Evolutionary conservation across 2,329 filamentous ascomycete genomes (phyloP).

Genomic region (Neurospora crassa): DNA sequence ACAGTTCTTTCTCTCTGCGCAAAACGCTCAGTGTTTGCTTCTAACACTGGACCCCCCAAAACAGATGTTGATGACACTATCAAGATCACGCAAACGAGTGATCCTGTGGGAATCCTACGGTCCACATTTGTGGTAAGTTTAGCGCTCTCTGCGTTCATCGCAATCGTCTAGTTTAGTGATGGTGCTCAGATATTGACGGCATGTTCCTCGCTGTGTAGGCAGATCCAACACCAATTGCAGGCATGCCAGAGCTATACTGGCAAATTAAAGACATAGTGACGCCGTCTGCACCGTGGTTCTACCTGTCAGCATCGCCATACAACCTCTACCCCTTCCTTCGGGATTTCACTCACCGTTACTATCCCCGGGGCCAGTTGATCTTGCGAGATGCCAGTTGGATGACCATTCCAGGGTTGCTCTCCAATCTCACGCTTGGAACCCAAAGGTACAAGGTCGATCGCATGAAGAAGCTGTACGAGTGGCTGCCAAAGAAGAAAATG

Average conservation of each 20-base stretch:
- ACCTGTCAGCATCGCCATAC: constrained; percentile 88
- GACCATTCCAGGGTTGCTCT: constrained; percentile 70
- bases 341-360: constrained; percentile 61
- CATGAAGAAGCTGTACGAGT: constrained; percentile 66
- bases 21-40: not conserved
- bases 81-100: constrained; percentile 77
- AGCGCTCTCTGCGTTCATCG: not conserved
- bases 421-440: constrained; percentile 69
- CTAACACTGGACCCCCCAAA: constrained; percentile 10
- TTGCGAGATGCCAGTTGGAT: constrained; percentile 81
- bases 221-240: constrained; percentile 56
- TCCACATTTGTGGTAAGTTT: constrained; percentile 60
- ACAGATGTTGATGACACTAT: constrained; percentile 90
- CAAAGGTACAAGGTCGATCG: constrained; percentile 78
- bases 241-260: constrained; percentile 79
- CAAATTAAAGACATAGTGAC: constrained; percentile 47
- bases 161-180: not conserved
- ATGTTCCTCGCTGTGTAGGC: constrained; percentile 30
- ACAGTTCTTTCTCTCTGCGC: not conserved
- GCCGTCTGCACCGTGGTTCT: constrained; percentile 70
- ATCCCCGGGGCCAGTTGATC: constrained; percentile 69
- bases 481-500: constrained; percentile 71
- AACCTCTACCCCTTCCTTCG: constrained; percentile 85
- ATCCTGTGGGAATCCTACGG: constrained; percentile 68
- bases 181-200: not conserved